These are phyloP conservation scores for Pterocarpus santalinus DNA, from an alignment of 306 rosid species.

Conservation along the genomic window DNA sequence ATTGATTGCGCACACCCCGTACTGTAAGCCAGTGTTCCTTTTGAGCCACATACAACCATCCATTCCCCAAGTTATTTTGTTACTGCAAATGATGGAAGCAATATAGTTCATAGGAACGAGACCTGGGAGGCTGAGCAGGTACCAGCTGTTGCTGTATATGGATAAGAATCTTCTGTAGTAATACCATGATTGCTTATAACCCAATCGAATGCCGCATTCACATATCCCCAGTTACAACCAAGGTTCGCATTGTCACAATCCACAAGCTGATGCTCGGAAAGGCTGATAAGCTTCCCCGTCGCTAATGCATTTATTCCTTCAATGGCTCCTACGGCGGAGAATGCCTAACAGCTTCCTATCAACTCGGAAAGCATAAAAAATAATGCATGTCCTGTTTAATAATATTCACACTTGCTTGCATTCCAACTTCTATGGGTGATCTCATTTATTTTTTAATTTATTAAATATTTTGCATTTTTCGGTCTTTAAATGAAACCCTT, in stretches of 20 bases:
- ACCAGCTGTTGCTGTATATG: constrained; percentile 23
- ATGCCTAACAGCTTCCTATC: constrained; percentile 39
- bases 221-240: constrained; percentile 43
- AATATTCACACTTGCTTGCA: too few relatives aligned
- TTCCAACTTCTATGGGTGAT: too few relatives aligned
- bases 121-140: constrained; percentile 51
- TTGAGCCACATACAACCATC: too few relatives aligned
- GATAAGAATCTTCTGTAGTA: constrained; percentile 5
- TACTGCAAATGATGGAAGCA: too few relatives aligned
- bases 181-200: constrained; percentile 25
- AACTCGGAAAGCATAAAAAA: background rate
- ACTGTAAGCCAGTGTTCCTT: too few relatives aligned
- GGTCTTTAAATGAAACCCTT: too few relatives aligned
- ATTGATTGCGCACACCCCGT: too few relatives aligned
- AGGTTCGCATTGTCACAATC: constrained; percentile 15
- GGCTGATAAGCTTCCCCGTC: background rate
- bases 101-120: background rate
- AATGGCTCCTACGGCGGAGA: constrained; percentile 8
- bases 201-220: constrained; percentile 51
- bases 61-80: too few relatives aligned
- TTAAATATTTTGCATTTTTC: too few relatives aligned
- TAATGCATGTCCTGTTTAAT: too few relatives aligned
- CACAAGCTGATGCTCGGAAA: constrained; percentile 41
- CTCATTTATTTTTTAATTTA: too few relatives aligned
- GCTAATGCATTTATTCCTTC: constrained; percentile 43